A percentile compares a stretch with the other conserved stretches of the same genome.
Conservation (phyloP, 371 early-diverging fungal genomes). For the Ordospora colligata region DNA sequence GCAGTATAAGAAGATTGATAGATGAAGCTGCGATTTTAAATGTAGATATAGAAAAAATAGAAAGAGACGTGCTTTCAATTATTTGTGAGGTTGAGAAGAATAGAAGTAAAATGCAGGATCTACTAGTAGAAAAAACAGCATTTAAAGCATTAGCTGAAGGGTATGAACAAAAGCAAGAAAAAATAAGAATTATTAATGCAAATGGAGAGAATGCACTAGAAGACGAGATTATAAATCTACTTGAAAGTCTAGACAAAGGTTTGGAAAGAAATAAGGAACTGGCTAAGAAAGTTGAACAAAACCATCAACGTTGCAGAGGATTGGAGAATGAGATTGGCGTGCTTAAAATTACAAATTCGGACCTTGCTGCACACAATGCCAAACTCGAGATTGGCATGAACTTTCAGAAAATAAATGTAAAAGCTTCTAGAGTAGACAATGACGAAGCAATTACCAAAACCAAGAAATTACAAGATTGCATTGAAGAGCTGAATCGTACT, state of each 20-base stretch:
- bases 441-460: background rate
- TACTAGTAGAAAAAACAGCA: background rate
- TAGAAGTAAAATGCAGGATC: background rate
- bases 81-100: background rate
- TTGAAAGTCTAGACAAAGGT: background rate
- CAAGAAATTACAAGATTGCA: slow-evolving; percentile 33
- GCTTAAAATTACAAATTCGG: slow-evolving; percentile 20
- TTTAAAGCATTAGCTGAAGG: background rate
- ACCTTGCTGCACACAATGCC: slow-evolving; percentile 24
- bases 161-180: background rate
- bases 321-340: slow-evolving; percentile 10
- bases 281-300: background rate
- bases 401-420: background rate
- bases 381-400: background rate
- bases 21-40: background rate
- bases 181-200: background rate
- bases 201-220: background rate
- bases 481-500: background rate
- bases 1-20: background rate
- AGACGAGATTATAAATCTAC: slow-evolving; percentile 6
- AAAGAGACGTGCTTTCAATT: background rate
- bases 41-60: background rate
- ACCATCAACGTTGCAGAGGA: background rate
- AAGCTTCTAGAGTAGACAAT: background rate
- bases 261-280: slow-evolving; percentile 17